Conservation (phyloP, 2,329 filamentous ascomycete genomes). For the Aspergillus sp. region DNA sequence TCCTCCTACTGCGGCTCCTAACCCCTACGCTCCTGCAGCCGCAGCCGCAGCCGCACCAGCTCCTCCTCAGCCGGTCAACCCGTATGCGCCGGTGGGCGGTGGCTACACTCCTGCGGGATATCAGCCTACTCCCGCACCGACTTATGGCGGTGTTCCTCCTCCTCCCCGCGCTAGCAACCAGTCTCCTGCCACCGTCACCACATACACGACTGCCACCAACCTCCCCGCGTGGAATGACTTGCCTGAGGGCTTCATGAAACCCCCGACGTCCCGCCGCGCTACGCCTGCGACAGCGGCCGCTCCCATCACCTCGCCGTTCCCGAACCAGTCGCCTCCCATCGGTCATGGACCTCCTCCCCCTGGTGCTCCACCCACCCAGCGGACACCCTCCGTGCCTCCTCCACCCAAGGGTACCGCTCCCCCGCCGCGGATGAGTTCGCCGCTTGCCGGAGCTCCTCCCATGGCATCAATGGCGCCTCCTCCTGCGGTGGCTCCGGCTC, state of each 20-base stretch:
- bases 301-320: conserved; percentile 73
- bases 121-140: conserved; percentile 49
- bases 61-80: conserved; percentile 16
- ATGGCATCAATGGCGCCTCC: conserved; percentile 44
- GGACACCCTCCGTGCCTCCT: conserved; percentile 71
- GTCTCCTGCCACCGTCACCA: conserved; percentile 65
- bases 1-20: conserved; percentile 18
- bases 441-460: conserved; percentile 53
- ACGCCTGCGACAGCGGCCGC: conserved; percentile 65
- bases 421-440: conserved; percentile 68
- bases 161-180: conserved; percentile 65
- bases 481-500: conserved; percentile 54
- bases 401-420: conserved; percentile 76
- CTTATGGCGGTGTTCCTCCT: conserved; percentile 53
- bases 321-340: conserved; percentile 55
- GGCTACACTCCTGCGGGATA: conserved; percentile 50
- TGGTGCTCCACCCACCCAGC: conserved; percentile 57
- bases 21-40: conserved; percentile 29
- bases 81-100: conserved; percentile 30
- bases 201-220: conserved; percentile 61
- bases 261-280: conserved; percentile 65
- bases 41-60: conserved; percentile 3
- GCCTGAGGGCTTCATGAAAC: conserved; percentile 74
- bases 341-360: conserved; percentile 52
- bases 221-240: conserved; percentile 92